A percentile compares a stretch with the other conserved stretches of the same genome.
Evolutionary conservation across 2,329 filamentous ascomycete species (phyloP).

Genomic region (Botrytis tulipae): DNA sequence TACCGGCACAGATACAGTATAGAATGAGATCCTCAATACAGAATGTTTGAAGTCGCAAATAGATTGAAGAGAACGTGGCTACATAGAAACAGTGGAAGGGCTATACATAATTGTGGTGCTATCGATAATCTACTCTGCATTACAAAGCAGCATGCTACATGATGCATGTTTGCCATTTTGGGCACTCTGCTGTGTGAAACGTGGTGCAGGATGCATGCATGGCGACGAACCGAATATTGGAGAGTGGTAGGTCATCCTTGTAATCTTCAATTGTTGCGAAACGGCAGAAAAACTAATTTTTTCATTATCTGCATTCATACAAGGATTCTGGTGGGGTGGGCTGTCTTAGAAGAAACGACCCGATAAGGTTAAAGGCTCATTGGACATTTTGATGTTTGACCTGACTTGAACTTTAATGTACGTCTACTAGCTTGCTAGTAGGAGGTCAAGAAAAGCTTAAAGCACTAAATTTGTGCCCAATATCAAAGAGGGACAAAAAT

Average conservation of each 20-base stretch:
- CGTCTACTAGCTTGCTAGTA: too few species aligned
- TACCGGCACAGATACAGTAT: not conserved
- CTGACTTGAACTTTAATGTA: not conserved
- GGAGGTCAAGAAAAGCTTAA: not conserved
- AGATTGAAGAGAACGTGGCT: slow-evolving; percentile 2
- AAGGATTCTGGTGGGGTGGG: slow-evolving; percentile 2
- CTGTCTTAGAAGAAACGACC: slow-evolving; percentile 1
- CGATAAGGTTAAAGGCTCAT: not conserved
- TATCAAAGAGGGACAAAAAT: not conserved
- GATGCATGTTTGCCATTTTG: not conserved
- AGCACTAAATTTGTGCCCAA: not conserved
- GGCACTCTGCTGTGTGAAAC: slow-evolving; percentile 2
- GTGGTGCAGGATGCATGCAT: slow-evolving; percentile 1
- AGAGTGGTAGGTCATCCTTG: slow-evolving; percentile 20
- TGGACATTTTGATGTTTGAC: not conserved
- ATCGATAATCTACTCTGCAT: not conserved
- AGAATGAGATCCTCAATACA: not conserved
- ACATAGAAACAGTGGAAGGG: not conserved
- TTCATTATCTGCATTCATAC: not conserved
- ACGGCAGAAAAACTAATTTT: not conserved
- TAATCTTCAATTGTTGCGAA: not conserved
- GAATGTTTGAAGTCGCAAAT: slow-evolving; percentile 5
- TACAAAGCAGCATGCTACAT: not conserved
- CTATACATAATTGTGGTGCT: not conserved
- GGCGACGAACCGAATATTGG: not conserved